A percentile compares a stretch with the other conserved stretches of the same genome.
Evolutionary conservation across 2,329 filamentous ascomycete species (phyloP).

Genomic region (Neofusicoccum laricinum): DNA sequence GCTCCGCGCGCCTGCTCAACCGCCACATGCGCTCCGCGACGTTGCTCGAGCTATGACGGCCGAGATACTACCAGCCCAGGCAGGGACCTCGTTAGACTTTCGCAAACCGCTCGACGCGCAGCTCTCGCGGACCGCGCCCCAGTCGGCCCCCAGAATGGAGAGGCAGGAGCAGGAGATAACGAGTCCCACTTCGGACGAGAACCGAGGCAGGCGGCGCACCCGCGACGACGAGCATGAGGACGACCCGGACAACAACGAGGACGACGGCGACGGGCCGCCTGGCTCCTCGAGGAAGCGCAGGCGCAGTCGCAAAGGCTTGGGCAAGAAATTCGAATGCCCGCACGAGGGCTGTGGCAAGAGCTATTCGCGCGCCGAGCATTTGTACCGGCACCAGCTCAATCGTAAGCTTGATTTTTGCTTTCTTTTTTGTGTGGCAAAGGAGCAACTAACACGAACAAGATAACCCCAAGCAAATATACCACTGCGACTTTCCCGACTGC

Average conservation of each 20-base stretch:
- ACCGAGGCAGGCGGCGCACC: constrained; percentile 36
- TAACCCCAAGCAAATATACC: constrained; percentile 90
- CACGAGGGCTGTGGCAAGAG: constrained; percentile 89
- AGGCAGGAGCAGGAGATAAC: constrained; percentile 13
- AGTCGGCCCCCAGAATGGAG: neutral
- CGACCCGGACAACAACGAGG: constrained; percentile 26
- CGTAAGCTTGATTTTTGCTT: constrained; percentile 54
- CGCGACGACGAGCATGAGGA: constrained; percentile 31
- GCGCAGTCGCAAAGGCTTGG: constrained; percentile 72
- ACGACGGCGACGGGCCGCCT: constrained; percentile 19
- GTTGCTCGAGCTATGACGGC: constrained; percentile 15
- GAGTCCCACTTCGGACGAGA: constrained; percentile 13
- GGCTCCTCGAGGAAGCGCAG: constrained; percentile 54
- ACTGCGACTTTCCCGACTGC: constrained; percentile 89
- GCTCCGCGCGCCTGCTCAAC: constrained; percentile 1
- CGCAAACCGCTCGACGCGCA: constrained; percentile 10
- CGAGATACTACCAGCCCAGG: constrained; percentile 15
- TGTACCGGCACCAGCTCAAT: constrained; percentile 95
- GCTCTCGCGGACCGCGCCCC: constrained; percentile 2
- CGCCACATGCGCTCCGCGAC: neutral
- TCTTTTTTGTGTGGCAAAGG: constrained; percentile 8
- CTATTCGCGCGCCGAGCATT: constrained; percentile 92
- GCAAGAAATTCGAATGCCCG: constrained; percentile 71
- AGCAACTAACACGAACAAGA: constrained; percentile 50
- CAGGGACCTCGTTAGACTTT: constrained; percentile 13